Base-by-base conservation (phyloP, 1,139 yeast species). In the Sugiyamaella xylanicola region DNA sequence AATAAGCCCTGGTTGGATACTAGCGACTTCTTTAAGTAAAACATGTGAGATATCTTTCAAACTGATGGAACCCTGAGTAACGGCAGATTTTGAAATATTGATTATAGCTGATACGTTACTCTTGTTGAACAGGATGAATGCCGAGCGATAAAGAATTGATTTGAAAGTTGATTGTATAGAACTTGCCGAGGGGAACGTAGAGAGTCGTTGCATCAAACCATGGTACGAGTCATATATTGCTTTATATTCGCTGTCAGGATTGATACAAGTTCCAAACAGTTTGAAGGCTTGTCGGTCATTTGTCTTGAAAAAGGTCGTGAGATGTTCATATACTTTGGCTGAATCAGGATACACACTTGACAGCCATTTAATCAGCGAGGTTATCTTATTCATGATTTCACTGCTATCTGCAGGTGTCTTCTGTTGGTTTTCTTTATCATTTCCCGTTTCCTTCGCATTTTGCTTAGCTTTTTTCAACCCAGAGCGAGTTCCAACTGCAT, bases 341-440 rank as follows among this genome's bases (percentile, higher is more conserved):
- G 57, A 51, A 8, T 57, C 51, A 2, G 63, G 51, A 13, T 85
- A 78, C 2, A 84, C 74, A 3, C 74, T 77, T 13, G 83, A 70
- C 11, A 90, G 64, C 95, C 95, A 88, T 29, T 75, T 75, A n/a
- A 85, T 74, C 0, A 85, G 78, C 57, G 83, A 84, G 1, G 79
- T 81, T 19, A 83, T 71, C 60, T 83, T 83, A 9, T 59, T 53
- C 32, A 62, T 59, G 41, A 56, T 27, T 15, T 66, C 50, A 11
- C 61, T 68, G 11, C 42, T 19, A 16, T 43, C 21, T 4, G 25
- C 63, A 21, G 61, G 60, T 3, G 67, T 19, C 13, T 17, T 17
- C n/a, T n/a, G n/a, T 21, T 17, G 46, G 9, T 40, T 27, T 25
- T 48, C 51, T 15, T 47, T 39, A 20, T 35, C 27, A 20, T 37